These are phyloP conservation scores for Avena atlantica DNA, from an alignment of 176 grass and related monocot genomes.

Conservation along the genomic window DNA sequence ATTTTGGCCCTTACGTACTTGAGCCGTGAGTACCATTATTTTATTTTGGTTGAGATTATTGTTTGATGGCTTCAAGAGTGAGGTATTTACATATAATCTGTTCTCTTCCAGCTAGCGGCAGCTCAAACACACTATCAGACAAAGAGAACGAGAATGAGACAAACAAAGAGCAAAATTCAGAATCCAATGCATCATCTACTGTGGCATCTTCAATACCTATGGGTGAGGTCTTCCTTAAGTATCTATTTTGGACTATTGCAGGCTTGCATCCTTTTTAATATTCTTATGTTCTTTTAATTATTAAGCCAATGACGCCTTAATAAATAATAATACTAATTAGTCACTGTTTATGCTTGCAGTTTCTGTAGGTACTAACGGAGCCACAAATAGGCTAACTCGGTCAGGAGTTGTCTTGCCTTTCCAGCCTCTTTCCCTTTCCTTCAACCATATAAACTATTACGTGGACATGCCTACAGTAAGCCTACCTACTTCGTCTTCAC, in stretches of 20 bases:
- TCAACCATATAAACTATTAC: conserved; percentile 88
- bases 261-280: not conserved
- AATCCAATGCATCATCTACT: no score
- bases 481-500: conserved; percentile 2
- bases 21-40: conserved; percentile 62
- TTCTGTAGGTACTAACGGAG: conserved; percentile 38
- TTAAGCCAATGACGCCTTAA: not conserved
- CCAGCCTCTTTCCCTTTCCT: conserved; percentile 81
- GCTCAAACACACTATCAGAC: conserved; percentile 54
- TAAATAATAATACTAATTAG: not conserved
- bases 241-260: conserved; percentile 14
- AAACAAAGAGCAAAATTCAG: not conserved
- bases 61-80: not conserved
- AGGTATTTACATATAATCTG: conserved; percentile 30
- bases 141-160: conserved; percentile 46
- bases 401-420: conserved; percentile 72
- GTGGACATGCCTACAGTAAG: conserved; percentile 92
- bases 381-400: conserved; percentile 14
- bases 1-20: conserved; percentile 63
- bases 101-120: conserved; percentile 52
- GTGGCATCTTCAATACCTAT: not conserved
- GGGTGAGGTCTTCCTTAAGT: conserved; percentile 10
- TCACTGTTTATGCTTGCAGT: not conserved
- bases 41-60: not conserved
- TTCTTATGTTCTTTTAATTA: conserved; percentile 11